Percentiles rank a stretch among this genome's conserved stretches.
These are phyloP conservation scores for Endoconidiophora laricicola DNA, from an alignment of 2,329 filamentous ascomycete genomes.

Conservation along the genomic window DNA sequence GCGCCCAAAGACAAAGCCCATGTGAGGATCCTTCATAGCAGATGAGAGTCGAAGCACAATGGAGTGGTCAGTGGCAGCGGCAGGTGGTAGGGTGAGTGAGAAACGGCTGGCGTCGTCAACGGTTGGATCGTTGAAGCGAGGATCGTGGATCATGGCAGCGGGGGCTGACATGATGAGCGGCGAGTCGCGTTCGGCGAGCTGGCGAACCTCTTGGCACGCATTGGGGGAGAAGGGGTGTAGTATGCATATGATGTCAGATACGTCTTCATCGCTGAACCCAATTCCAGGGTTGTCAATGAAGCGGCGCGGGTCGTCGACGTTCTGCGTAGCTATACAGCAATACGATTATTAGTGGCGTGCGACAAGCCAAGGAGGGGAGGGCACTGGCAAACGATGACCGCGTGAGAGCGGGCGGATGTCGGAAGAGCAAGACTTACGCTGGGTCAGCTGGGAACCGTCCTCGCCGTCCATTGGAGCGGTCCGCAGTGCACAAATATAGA, in stretches of 20 bases:
- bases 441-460: conserved; percentile 16
- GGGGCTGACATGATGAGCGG: conserved; percentile 34
- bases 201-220: conserved; percentile 52
- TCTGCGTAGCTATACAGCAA: conserved; percentile 47
- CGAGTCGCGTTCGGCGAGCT: conserved; percentile 30
- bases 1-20: conserved; percentile 78
- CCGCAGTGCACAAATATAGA: not conserved
- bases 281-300: conserved; percentile 55
- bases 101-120: conserved; percentile 35
- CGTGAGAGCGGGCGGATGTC: not conserved
- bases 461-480: conserved; percentile 26
- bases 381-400: not conserved
- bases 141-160: conserved; percentile 28
- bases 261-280: conserved; percentile 64
- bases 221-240: conserved; percentile 61
- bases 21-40: conserved; percentile 44
- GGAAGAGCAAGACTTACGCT: conserved; percentile 3
- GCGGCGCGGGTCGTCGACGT: conserved; percentile 63
- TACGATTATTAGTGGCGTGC: not conserved
- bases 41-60: conserved; percentile 71
- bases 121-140: conserved; percentile 30
- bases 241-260: conserved; percentile 78
- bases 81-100: conserved; percentile 29
- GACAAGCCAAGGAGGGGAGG: not conserved
- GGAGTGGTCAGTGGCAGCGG: conserved; percentile 38